A percentile compares a stretch with the other conserved stretches of the same genome.
Conservation (phyloP, 257 asterid genomes). For the Ligustrum vulgare region DNA sequence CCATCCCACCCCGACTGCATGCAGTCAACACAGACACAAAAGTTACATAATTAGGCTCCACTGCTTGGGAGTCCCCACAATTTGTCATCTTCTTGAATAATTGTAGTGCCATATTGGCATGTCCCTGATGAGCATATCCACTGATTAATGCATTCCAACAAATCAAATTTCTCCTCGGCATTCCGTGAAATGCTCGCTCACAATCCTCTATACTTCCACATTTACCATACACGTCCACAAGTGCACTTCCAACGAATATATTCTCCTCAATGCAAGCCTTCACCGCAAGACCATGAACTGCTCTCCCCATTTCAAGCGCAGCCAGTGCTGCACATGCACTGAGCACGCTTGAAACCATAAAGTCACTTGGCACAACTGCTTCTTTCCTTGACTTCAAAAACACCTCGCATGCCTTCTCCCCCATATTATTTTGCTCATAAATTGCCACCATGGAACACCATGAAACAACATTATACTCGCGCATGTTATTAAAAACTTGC, state of each 20-base stretch:
- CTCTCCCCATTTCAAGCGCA: constrained; percentile 72
- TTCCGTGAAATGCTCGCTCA: constrained; percentile 46
- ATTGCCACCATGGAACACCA: constrained; percentile 86
- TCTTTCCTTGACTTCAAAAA: constrained; percentile 53
- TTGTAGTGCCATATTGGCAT: constrained; percentile 58
- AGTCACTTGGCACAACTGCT: constrained; percentile 55
- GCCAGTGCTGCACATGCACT: constrained; percentile 89
- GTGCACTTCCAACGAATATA: constrained; percentile 78
- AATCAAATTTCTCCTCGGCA: constrained; percentile 63
- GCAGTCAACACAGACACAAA: constrained; percentile 76
- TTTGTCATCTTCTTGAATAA: constrained; percentile 57
- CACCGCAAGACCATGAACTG: constrained; percentile 67
- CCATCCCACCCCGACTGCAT: constrained; percentile 89
- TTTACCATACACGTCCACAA: constrained; percentile 90
- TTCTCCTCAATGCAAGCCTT: constrained; percentile 68
- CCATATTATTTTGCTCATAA: constrained; percentile 73
- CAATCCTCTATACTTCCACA: constrained; percentile 79
- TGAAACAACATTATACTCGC: constrained; percentile 57
- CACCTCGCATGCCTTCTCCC: constrained; percentile 58
- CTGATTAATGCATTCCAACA: constrained; percentile 87
- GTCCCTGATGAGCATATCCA: constrained; percentile 85
- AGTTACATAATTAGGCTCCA: constrained; percentile 71
- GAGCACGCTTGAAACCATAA: constrained; percentile 74
- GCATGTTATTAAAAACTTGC: constrained; percentile 51
- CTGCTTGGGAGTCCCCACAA: constrained; percentile 10